These are phyloP conservation scores for Pisolithus marmoratus DNA, from an alignment of 768 basidiomycete species.

Conservation along the genomic window DNA sequence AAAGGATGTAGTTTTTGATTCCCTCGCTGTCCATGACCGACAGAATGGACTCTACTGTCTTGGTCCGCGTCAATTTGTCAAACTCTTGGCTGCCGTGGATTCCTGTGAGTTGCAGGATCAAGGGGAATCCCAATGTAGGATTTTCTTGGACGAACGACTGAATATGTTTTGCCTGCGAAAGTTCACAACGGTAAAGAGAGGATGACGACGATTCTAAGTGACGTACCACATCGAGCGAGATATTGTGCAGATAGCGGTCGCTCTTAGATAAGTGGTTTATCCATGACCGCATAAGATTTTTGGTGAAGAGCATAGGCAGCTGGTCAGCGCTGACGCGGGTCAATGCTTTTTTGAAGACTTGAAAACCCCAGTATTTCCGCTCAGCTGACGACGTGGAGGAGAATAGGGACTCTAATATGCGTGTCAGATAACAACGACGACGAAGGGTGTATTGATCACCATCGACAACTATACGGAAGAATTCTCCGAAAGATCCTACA, in stretches of 20 bases:
- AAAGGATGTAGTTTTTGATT: conserved; percentile 69
- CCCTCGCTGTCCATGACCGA: conserved; percentile 67
- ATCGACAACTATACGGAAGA: conserved; percentile 88
- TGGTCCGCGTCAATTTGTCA: conserved; percentile 87
- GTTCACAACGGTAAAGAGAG: conserved; percentile 2
- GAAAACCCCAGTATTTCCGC: conserved; percentile 96
- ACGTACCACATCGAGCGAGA: conserved; percentile 75
- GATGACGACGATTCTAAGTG: background rate
- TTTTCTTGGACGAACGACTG: conserved; percentile 69
- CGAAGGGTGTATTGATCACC: conserved; percentile 42
- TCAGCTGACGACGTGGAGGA: conserved; percentile 77
- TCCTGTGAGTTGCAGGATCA: conserved; percentile 82
- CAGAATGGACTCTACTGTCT: conserved; percentile 83
- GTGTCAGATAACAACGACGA: background rate
- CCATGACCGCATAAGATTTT: conserved; percentile 95
- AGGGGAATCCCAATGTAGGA: conserved; percentile 75
- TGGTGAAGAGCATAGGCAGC: conserved; percentile 85
- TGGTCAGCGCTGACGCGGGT: conserved; percentile 57
- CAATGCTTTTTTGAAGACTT: conserved; percentile 77
- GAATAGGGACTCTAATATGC: conserved; percentile 72
- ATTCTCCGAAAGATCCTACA: conserved; percentile 81
- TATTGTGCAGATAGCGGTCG: conserved; percentile 87
- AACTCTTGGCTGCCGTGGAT: conserved; percentile 82
- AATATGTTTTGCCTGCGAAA: conserved; percentile 61
- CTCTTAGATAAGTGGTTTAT: conserved; percentile 89